Base-by-base conservation (phyloP, 768 basidiomycete species). In the Tricholoma furcatifolium region DNA sequence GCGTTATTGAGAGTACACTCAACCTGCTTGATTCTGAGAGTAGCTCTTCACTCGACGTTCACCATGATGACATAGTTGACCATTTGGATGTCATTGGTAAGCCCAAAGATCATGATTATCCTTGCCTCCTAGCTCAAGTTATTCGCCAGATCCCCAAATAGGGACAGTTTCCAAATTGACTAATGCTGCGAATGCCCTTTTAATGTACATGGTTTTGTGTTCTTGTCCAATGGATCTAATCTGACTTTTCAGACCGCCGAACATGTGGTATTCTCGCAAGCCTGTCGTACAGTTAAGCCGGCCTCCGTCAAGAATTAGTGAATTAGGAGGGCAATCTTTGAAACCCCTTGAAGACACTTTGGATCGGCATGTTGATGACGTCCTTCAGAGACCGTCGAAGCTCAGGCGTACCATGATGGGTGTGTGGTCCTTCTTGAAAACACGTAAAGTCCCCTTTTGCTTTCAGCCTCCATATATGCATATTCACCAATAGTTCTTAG, bases 381-480 rank as follows among this genome's bases (percentile, higher is more conserved):
- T 91, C 2, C 74, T 94, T 5, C 74, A 74, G 15, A 80, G 82
- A 51, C 79, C 81, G 14, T 81, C 83, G 14, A 82, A 78, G 59
- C 67, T 79, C 50, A 75, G 79, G 51, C 77, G 85, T 15, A 83
- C 79, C 0, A 65, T 87, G 60, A 74, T 75, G 59, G 91, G 91
- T 3, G 71, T 93, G 3, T 90, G 91, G 88, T 78, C 85, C 2
- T 94, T 91, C 63, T 67, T 93, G 53, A 91, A 88, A 70, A 94
- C 91, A 49, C 91, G 86, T 87, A 69, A 56, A 43, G 82, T 74
- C 11, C 6, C 43, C 36, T 27, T 8, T 27, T 24, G 43, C 24
- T 50, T 30, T 53, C n/a, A n/a, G n/a, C n/a, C n/a, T n/a, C n/a
- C n/a, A 3, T 9, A 17, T 31, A n/a, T 21, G 30, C 39, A 32